Conservation (phyloP, 768 basidiomycete species). For the Lentinula lateritia region DNA sequence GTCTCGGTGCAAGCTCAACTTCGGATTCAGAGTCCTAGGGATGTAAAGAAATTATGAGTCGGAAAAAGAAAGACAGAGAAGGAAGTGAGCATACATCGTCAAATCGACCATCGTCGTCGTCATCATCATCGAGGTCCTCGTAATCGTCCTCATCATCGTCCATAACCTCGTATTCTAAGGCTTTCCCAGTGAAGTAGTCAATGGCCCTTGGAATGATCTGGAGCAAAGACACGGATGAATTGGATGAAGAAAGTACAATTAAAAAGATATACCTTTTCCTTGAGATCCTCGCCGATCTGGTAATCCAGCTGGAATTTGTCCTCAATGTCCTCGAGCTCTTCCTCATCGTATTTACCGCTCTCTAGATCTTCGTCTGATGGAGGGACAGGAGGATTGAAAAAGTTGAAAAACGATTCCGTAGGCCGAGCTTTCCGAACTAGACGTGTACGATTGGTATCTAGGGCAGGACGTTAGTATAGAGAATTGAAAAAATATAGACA, state of each 20-base stretch:
- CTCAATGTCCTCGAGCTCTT: conserved; percentile 86
- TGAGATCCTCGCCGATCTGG: conserved; percentile 96
- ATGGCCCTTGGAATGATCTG: conserved; percentile 93
- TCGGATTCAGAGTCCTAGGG: conserved; percentile 72
- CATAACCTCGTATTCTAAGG: conserved; percentile 71
- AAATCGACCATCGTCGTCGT: conserved; percentile 41
- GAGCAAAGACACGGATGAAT: background rate
- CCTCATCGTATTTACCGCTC: conserved; percentile 69
- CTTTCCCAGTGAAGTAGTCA: conserved; percentile 97
- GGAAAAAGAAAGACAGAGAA: conserved; percentile 6
- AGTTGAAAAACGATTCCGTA: conserved; percentile 98
- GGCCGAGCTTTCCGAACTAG: conserved; percentile 83
- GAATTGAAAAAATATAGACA: background rate
- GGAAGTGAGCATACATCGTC: conserved; percentile 37
- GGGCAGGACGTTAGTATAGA: conserved; percentile 1
- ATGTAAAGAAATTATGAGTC: conserved; percentile 11
- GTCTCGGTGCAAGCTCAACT: conserved; percentile 47
- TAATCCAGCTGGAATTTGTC: conserved; percentile 95
- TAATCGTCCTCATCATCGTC: conserved; percentile 55
- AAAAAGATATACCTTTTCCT: conserved; percentile 71
- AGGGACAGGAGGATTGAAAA: conserved; percentile 81
- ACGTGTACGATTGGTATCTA: conserved; percentile 81
- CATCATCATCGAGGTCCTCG: conserved; percentile 45
- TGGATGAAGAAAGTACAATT: conserved; percentile 4
- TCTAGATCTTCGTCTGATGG: conserved; percentile 67